Evolutionary conservation across 2,329 filamentous ascomycete genomes (phyloP), one percentile per base, ranked within the genome.

Genomic region (Ophiostoma novo-ulmi): DNA sequence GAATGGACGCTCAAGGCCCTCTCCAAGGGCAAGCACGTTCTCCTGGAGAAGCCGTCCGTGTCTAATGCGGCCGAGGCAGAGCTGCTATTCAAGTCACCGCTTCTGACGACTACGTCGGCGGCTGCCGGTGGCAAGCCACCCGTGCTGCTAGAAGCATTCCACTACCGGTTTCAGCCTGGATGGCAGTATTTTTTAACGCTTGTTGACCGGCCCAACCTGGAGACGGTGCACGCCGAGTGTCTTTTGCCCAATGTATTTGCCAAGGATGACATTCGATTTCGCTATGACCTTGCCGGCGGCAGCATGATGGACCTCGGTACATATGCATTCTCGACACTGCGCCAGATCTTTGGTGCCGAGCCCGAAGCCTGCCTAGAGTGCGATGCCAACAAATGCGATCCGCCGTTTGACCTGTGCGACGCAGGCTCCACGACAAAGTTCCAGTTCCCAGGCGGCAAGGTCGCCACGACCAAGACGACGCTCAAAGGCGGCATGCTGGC

Each of bases 21-120:
- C 31, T 74, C 77, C 31, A 81, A 81, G 3, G 82, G 83, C 4
- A 87, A 87, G 73, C 84, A 87, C 73, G 84, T 88, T 26, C 80
- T 87, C 0, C 76, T 87, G 2, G 85, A 87, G 75, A 87, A 87
- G 75, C 85, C 85, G 0, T 79, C 81, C 0, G 80, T 79, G n/a
- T 80, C 79, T 36, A 86, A 85, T 74, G 75, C 78, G 3, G 71
- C 68, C 0, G 83, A 87, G 74, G 84, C 83, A 2, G 75, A 76
- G 22, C 73, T 74, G 0, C 79, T 87, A 20, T 85, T 86, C 75
- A 77, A 74, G 39, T 77, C 78, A 26, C 79, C 80, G 0, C 71
- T 79, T 17, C 74, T 82, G 64, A 72, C 55, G 6, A 44, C 73
- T 5, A 68, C 75, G 0, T 75, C 78, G 0, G 74, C 76, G 20